Evolutionary conservation across 345 rosid genomes (phyloP).

Genomic region (Lepidium sativum): DNA sequence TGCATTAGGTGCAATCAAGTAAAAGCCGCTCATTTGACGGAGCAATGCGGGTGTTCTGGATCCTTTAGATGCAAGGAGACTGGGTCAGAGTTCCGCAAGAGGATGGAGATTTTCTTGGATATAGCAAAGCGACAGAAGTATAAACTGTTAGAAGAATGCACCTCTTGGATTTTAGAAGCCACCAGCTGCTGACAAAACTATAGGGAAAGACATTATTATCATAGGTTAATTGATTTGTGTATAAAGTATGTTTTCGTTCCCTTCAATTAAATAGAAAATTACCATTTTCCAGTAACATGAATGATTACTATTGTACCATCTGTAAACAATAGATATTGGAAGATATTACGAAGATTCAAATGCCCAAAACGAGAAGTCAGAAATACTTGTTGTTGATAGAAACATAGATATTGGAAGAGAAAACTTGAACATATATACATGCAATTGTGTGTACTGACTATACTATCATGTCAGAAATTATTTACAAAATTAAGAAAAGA

Average conservation of each 20-base stretch:
- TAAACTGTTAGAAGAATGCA: slow-evolving; percentile 49
- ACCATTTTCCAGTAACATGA: too few relatives aligned
- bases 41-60: slow-evolving; percentile 83
- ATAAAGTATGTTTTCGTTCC: background rate
- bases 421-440: too few relatives aligned
- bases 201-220: background rate
- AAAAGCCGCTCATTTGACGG: slow-evolving; percentile 77
- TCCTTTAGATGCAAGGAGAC: slow-evolving; percentile 73
- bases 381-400: too few relatives aligned
- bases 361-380: too few relatives aligned
- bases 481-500: background rate
- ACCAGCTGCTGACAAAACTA: slow-evolving; percentile 5
- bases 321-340: too few relatives aligned
- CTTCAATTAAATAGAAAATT: too few relatives aligned
- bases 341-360: too few relatives aligned
- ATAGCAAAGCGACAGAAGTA: slow-evolving; percentile 58
- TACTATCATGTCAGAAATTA: background rate
- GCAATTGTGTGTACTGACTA: background rate
- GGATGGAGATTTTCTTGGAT: slow-evolving; percentile 63
- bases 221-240: background rate
- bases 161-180: slow-evolving; percentile 53
- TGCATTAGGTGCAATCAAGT: slow-evolving; percentile 82
- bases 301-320: too few relatives aligned
- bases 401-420: too few relatives aligned
- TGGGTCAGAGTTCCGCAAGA: slow-evolving; percentile 46